phyloP scores from a whole-genome alignment of 2,329 filamentous ascomycete genomes.

The Mariannaea sp. region DNA sequence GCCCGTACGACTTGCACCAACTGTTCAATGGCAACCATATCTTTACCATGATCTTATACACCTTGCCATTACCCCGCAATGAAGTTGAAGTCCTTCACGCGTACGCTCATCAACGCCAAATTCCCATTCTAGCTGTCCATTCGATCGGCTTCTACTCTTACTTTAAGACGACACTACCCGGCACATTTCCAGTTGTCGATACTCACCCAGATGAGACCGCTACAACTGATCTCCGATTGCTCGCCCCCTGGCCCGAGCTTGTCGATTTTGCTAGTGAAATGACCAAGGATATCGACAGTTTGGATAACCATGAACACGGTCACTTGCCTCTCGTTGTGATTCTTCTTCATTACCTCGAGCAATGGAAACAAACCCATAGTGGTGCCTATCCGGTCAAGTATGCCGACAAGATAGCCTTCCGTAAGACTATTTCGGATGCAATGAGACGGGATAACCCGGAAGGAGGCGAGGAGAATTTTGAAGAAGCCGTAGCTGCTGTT shows the following conservation, averaged over 20 bases:
- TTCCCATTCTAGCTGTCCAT: slow-evolving; percentile 81
- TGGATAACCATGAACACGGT: slow-evolving; percentile 82
- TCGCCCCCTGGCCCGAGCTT: slow-evolving; percentile 86
- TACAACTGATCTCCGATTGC: slow-evolving; percentile 80
- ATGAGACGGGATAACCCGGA: slow-evolving; percentile 76
- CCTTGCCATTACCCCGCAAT: slow-evolving; percentile 53
- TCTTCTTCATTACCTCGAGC: slow-evolving; percentile 77
- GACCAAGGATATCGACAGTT: slow-evolving; percentile 68
- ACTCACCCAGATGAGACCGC: slow-evolving; percentile 90
- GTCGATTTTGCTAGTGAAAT: slow-evolving; percentile 67
- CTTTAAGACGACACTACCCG: slow-evolving; percentile 78
- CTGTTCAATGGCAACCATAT: slow-evolving; percentile 47
- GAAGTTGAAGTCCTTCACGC: slow-evolving; percentile 51
- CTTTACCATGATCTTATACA: slow-evolving; percentile 62
- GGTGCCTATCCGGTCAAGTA: slow-evolving; percentile 74
- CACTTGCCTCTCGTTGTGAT: slow-evolving; percentile 88
- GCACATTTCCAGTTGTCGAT: slow-evolving; percentile 90
- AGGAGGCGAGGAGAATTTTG: slow-evolving; percentile 94
- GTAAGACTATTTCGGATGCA: slow-evolving; percentile 68
- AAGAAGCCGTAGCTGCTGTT: slow-evolving; percentile 86
- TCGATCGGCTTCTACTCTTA: slow-evolving; percentile 92
- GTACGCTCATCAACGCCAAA: slow-evolving; percentile 60
- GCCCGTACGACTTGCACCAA: slow-evolving; percentile 44
- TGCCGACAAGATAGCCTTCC: slow-evolving; percentile 84
- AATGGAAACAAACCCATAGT: slow-evolving; percentile 75